Evolutionary conservation across 345 rosid species (phyloP).

Genomic region (Brassica carinata): DNA sequence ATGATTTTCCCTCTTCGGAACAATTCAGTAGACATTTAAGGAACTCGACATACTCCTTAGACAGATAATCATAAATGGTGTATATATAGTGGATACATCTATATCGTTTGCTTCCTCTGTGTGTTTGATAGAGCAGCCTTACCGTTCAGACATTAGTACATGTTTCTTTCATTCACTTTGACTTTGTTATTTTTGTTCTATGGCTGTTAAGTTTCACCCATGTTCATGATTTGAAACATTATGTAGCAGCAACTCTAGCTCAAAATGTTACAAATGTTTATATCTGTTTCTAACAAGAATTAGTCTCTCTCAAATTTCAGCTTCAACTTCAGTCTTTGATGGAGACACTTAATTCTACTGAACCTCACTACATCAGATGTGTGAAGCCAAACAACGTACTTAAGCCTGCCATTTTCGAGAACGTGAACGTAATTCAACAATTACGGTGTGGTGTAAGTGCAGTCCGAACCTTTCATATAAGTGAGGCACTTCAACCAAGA

Average conservation of each 20-base stretch:
- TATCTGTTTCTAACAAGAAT: conserved; percentile 28
- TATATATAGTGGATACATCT: conserved; percentile 18
- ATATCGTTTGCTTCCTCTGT: conserved; percentile 1
- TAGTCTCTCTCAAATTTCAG: conserved; percentile 52
- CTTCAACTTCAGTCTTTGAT: conserved; percentile 96
- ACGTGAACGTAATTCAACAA: conserved; percentile 88
- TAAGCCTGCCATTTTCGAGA: conserved; percentile 97
- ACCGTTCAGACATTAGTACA: conserved; percentile 1
- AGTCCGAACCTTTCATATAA: conserved; percentile 1
- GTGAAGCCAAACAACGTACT: conserved; percentile 99
- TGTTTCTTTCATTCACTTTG: conserved; percentile 8
- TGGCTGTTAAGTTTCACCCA: conserved; percentile 14
- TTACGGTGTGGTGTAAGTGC: conserved; percentile 97
- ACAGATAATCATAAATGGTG: conserved; percentile 14
- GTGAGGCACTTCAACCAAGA: neutral
- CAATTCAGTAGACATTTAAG: neutral
- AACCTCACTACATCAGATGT: conserved; percentile 99
- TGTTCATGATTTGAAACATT: conserved; percentile 17
- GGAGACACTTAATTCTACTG: conserved; percentile 95
- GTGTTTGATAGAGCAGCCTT: conserved; percentile 20
- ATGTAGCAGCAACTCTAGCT: conserved; percentile 16
- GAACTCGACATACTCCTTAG: neutral
- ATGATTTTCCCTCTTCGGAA: neutral
- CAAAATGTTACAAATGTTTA: neutral
- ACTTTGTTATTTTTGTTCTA: neutral